Evolutionary conservation across 2,329 filamentous ascomycete species (phyloP).

Genomic region (Tolypocladium amazonense): DNA sequence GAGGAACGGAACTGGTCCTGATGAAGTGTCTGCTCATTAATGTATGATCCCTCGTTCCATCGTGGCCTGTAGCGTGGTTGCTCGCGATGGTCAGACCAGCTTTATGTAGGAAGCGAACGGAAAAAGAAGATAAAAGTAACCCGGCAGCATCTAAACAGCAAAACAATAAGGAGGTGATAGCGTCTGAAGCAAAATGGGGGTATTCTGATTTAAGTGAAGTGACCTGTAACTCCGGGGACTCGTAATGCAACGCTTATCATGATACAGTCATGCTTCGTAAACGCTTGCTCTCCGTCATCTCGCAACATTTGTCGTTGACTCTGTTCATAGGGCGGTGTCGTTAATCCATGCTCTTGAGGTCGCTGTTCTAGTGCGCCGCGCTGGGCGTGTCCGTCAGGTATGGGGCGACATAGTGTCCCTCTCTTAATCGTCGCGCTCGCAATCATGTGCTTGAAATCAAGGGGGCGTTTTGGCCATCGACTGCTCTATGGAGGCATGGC

Average conservation of each 20-base stretch:
- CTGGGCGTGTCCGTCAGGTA: not conserved
- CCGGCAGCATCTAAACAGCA: too few species aligned
- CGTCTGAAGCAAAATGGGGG: conserved; percentile 15
- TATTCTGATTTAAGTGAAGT: conserved; percentile 29
- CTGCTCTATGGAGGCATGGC: conserved; percentile 52
- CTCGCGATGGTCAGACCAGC: not conserved
- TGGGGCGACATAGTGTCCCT: not conserved
- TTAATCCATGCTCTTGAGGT: not conserved
- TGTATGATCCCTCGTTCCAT: not conserved
- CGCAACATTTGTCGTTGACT: not conserved
- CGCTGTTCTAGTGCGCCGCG: not conserved
- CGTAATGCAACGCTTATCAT: conserved; percentile 5
- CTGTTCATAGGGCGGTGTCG: not conserved
- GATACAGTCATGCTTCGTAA: conserved; percentile 16
- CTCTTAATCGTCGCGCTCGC: not conserved
- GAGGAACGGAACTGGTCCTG: conserved; percentile 41
- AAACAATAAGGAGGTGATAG: not conserved
- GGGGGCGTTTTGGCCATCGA: conserved; percentile 31
- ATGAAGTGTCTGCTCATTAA: conserved; percentile 25
- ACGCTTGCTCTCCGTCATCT: not conserved
- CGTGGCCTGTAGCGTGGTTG: not conserved
- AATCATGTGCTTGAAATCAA: not conserved
- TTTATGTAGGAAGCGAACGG: not conserved
- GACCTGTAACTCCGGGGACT: conserved; percentile 9
- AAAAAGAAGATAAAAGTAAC: not conserved